These are phyloP conservation scores for Lichtheimia ornata DNA, from an alignment of 371 early-diverging fungal genomes.

Conservation along the genomic window DNA sequence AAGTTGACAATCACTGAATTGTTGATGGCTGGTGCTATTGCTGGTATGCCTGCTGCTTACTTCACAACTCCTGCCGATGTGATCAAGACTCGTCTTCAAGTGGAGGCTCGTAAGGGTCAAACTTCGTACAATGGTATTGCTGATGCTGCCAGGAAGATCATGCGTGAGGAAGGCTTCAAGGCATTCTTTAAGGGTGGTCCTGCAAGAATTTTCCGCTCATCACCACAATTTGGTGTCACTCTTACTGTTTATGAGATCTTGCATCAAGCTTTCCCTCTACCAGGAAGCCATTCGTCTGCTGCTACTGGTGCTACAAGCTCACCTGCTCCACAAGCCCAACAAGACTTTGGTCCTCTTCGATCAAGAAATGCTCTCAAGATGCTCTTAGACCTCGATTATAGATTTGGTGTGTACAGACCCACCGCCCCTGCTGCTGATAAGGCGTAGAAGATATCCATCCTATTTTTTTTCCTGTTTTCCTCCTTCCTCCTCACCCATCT, in stretches of 20 bases:
- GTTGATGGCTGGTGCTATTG: constrained; percentile 88
- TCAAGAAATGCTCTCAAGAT: constrained; percentile 69
- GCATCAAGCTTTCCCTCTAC: constrained; percentile 78
- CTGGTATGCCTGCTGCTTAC: constrained; percentile 98
- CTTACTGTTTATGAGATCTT: constrained; percentile 91
- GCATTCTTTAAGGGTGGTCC: constrained; percentile 97
- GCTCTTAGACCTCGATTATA: constrained; percentile 60
- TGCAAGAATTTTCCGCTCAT: constrained; percentile 82
- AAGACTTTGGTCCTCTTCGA: constrained; percentile 48
- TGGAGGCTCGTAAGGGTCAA: constrained; percentile 89
- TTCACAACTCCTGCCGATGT: constrained; percentile 98
- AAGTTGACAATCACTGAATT: constrained; percentile 78
- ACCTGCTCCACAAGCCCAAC: constrained; percentile 21
- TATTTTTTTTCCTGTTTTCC: not conserved
- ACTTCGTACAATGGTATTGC: constrained; percentile 83
- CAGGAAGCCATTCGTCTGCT: constrained; percentile 34
- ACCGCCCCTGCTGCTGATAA: constrained; percentile 11
- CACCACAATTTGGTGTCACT: constrained; percentile 97
- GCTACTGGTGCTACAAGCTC: constrained; percentile 20
- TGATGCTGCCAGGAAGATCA: constrained; percentile 88
- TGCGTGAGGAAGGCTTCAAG: constrained; percentile 86
- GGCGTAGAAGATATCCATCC: constrained; percentile 9
- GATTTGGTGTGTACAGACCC: constrained; percentile 54
- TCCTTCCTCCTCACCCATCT: not conserved
- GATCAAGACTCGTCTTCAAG: constrained; percentile 97